Percentiles rank a stretch among this genome's conserved stretches.
These are phyloP conservation scores for Leucocoprinus leucothites DNA, from an alignment of 768 basidiomycete genomes.

Conservation along the genomic window DNA sequence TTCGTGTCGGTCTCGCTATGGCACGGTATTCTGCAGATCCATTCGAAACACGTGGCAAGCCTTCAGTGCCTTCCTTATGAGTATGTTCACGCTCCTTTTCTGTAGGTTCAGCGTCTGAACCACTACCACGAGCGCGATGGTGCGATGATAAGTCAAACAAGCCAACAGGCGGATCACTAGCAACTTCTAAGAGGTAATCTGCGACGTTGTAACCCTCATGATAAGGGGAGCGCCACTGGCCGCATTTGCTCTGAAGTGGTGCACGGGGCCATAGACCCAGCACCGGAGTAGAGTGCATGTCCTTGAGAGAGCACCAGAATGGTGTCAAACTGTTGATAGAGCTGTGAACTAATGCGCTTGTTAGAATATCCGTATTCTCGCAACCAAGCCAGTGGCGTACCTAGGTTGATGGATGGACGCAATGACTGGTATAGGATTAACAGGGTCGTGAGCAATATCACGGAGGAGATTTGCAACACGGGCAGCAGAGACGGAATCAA, in stretches of 20 bases:
- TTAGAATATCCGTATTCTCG: not conserved
- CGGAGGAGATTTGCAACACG: conserved; percentile 77
- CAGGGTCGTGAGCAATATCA: conserved; percentile 66
- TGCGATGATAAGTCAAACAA: conserved; percentile 32
- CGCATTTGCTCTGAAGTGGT: conserved; percentile 55
- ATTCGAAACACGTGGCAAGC: conserved; percentile 10
- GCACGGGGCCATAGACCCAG: conserved; percentile 64
- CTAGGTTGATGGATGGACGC: conserved; percentile 89
- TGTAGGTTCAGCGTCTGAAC: not conserved
- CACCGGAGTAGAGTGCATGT: conserved; percentile 73
- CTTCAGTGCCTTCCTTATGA: conserved; percentile 1
- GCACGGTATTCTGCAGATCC: conserved; percentile 8
- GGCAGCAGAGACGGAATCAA: conserved; percentile 86
- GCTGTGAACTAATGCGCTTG: conserved; percentile 52
- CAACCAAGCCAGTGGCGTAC: conserved; percentile 28
- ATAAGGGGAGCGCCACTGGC: conserved; percentile 44
- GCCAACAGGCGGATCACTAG: conserved; percentile 56
- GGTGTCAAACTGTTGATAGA: conserved; percentile 83
- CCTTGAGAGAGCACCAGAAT: conserved; percentile 79
- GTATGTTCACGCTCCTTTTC: not conserved
- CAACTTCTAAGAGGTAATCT: conserved; percentile 88
- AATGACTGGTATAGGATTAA: conserved; percentile 75
- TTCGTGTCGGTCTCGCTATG: conserved; percentile 17
- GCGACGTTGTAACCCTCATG: conserved; percentile 88
- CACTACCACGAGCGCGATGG: not conserved